Evolutionary conservation across 2,329 filamentous ascomycete genomes (phyloP), one percentile per base, ranked within the genome.

Genomic region (Alternaria sp.): DNA sequence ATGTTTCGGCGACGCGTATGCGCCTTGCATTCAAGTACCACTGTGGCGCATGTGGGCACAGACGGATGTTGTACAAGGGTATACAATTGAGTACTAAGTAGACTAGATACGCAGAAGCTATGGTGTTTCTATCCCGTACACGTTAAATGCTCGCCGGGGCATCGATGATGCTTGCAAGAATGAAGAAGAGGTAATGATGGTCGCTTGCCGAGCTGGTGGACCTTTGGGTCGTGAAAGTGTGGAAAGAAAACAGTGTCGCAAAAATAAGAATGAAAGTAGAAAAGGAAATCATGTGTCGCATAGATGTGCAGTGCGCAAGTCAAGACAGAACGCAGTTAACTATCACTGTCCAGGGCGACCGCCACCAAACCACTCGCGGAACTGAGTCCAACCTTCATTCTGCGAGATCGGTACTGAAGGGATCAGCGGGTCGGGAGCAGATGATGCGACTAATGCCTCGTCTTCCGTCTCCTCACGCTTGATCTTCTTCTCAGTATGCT

Each of bases 1-100:
- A 19, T 9, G 56, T 59, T 55, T 59, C 51, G 59, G 47, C 55
- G 47, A 58, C 43, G 49, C 55, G 28, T 62, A 17, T 17, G 12
- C 57, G 28, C 47, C 47, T 52, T 36, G n/a, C 13, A 17, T 13
- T n/a, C 25, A 19, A 19, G 17, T 40, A 23, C 15, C 19, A 32
- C 30, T 4, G 23, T 12, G 40, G 36, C 21, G 15, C 21, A 15
- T n/a, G 3, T 19, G 23, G 10, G 28, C 13, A 44, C 23, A 32
- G 19, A 12, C 17, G 13, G 11, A 44, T 23, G 12, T 56, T 23
- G 6, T 23, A 56, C 40, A 55, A 40, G 17, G 21, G 12, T 43
- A 25, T 57, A 40, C 28, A 13, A 23, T 23, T 36, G 25, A 19
- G n/a, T 9, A 32, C 15, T 28, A 10, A 40, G 9, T 5, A 6